Evolutionary conservation across 1,139 yeast genomes (phyloP).

Genomic region (Groenewaldozyma sp.): DNA sequence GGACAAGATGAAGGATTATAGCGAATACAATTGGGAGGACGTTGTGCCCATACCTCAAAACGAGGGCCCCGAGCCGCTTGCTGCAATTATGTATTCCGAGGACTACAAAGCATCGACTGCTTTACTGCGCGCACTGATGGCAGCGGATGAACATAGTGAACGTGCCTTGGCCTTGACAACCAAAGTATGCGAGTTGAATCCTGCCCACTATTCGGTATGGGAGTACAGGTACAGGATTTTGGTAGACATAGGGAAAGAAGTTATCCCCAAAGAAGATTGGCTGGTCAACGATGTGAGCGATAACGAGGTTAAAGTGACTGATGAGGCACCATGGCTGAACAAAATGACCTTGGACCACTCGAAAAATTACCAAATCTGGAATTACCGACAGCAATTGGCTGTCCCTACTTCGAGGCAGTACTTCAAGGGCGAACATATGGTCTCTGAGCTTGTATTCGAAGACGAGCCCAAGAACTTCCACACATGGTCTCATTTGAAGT

Average conservation of each 20-base stretch:
- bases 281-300: conserved; percentile 22
- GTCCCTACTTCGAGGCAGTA: conserved; percentile 16
- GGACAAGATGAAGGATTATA: neutral
- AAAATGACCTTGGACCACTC: conserved; percentile 63
- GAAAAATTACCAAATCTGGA: conserved; percentile 95
- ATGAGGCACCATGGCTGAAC: conserved; percentile 59
- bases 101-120: conserved; percentile 61
- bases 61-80: conserved; percentile 41
- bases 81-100: conserved; percentile 68
- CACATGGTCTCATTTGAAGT: conserved; percentile 87
- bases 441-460: conserved; percentile 56
- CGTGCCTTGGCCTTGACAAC: conserved; percentile 64
- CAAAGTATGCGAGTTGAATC: conserved; percentile 53
- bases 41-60: conserved; percentile 28
- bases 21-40: conserved; percentile 27
- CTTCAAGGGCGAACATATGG: conserved; percentile 50
- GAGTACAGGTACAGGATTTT: conserved; percentile 57
- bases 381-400: conserved; percentile 52
- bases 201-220: conserved; percentile 95
- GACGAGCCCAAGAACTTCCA: conserved; percentile 89
- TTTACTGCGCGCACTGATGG: conserved; percentile 51
- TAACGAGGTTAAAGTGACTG: conserved; percentile 38
- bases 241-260: conserved; percentile 30
- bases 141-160: conserved; percentile 50
- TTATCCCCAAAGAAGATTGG: conserved; percentile 16